Evolutionary conservation across 2,329 filamentous ascomycete genomes (phyloP).

Genomic region (Hymenoscyphus albidus): DNA sequence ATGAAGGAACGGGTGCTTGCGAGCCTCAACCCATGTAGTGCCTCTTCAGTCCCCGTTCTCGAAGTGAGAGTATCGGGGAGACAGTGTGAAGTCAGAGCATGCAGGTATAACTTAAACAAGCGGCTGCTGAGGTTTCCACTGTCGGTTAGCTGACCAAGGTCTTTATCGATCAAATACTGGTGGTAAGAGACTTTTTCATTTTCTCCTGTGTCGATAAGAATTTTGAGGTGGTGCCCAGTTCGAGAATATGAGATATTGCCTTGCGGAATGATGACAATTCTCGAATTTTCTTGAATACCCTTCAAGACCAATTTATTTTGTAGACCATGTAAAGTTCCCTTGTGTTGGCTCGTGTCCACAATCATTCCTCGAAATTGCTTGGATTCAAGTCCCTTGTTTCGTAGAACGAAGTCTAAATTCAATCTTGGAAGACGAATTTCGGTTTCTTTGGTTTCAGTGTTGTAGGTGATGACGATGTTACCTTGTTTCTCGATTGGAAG

Average conservation of each 20-base stretch:
- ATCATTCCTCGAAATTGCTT: constrained; percentile 48
- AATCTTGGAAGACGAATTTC: constrained; percentile 45
- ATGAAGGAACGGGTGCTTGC: constrained; percentile 45
- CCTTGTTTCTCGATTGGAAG: constrained; percentile 38
- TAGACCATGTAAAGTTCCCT: constrained; percentile 57
- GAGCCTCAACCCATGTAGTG: constrained; percentile 43
- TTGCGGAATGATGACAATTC: constrained; percentile 53
- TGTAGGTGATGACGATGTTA: constrained; percentile 38
- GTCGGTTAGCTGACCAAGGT: constrained; percentile 44
- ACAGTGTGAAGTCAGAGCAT: constrained; percentile 51
- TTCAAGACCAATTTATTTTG: constrained; percentile 54
- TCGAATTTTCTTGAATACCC: constrained; percentile 37
- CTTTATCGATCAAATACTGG: constrained; percentile 46
- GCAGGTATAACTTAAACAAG: constrained; percentile 45
- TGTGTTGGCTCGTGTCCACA: constrained; percentile 44
- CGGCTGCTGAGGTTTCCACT: constrained; percentile 47
- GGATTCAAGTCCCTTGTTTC: constrained; percentile 37
- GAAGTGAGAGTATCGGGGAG: constrained; percentile 32
- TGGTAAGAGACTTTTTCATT: constrained; percentile 34
- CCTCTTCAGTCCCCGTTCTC: constrained; percentile 52
- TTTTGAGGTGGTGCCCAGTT: constrained; percentile 32
- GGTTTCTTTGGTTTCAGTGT: not conserved
- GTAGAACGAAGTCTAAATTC: constrained; percentile 45
- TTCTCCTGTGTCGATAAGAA: not conserved
- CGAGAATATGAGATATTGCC: constrained; percentile 36